Evolutionary conservation across 345 rosid species (phyloP).

Genomic region (Moricandia moricandioides): DNA sequence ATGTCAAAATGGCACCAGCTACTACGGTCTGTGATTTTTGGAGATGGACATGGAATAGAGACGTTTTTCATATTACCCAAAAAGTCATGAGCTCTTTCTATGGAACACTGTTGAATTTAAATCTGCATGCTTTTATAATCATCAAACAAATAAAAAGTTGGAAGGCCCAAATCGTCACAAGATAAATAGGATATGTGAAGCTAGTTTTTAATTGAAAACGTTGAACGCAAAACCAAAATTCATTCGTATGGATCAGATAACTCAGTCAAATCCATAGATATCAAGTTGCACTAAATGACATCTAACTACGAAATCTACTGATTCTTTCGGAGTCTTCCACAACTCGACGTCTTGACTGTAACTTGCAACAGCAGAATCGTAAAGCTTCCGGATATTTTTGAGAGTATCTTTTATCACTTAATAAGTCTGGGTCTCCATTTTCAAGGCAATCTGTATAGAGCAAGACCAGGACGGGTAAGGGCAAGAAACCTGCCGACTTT

Average conservation of each 20-base stretch:
- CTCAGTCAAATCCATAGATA: neutral
- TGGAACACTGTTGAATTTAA: neutral
- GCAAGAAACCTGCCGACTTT: slow-evolving; percentile 61
- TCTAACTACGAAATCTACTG: slow-evolving; percentile 25
- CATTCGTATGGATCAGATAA: neutral
- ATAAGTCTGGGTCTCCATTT: slow-evolving; percentile 63
- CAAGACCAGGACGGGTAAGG: slow-evolving; percentile 74
- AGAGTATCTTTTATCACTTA: slow-evolving; percentile 37
- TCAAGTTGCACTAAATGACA: slow-evolving; percentile 9
- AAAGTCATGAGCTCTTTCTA: slow-evolving; percentile 5
- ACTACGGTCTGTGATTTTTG: slow-evolving; percentile 24
- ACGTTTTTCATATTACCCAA: slow-evolving; percentile 7
- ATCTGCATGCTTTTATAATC: neutral
- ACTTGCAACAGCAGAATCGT: slow-evolving; percentile 68
- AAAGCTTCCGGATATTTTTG: slow-evolving; percentile 51
- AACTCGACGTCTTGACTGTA: slow-evolving; percentile 57
- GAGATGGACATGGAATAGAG: slow-evolving; percentile 27
- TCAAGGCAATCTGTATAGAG: slow-evolving; percentile 66
- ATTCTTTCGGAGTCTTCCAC: slow-evolving; percentile 63
- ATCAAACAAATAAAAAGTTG: neutral
- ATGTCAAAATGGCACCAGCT: slow-evolving; percentile 28
- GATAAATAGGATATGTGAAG: neutral
- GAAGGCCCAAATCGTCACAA: neutral
- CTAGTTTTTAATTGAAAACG: neutral
- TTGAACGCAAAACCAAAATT: neutral